Base-by-base conservation (phyloP, 129 eudicot species). In the Pseudognaphalium luteoalbum region DNA sequence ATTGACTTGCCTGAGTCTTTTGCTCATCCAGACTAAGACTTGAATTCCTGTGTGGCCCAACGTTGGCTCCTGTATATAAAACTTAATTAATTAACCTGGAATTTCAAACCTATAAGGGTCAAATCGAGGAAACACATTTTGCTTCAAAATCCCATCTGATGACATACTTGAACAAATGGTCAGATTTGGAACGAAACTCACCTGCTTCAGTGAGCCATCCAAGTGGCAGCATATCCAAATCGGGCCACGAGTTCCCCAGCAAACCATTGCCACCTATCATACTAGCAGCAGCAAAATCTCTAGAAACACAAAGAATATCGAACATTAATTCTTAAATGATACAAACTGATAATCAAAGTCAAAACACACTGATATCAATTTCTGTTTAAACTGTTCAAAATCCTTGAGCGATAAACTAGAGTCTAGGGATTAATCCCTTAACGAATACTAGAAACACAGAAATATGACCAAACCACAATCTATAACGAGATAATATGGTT, bases 221-320 rank as follows among this genome's bases (percentile, higher is more conserved):
- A 6, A 94, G 85, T 58, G 99, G 99, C 64, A 94, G 93, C 99
- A 94, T 94, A 80, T 94, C 99, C 34, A 91, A 83, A 76, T 94
- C 99, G 0, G 99, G 99, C 99, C 99, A 94, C n/a, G 99, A 94
- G 32, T 73, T 94, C 41, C 99, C 99, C 14, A 65, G 33, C 81
- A 89, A 81, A 58, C 96, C 93, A 39, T 66, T 51, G 25, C 79
- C 80, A 42, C 99, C 99, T 73, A 87, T 86, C 93, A 91, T 81
- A 70, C 80, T 77, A 66, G 99, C 88, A 81, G 88, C 85, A 54
- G 97, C 75, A 68, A 94, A 86, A 73, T 94, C 97, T 83, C 99
- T 94, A 79, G 64, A 62, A 52, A 66, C 39, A 68, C 15, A 3
- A 57, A 71, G 21, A 1, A 25, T 58, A 56, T 33, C 14, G 28